Percentiles rank a stretch among this genome's conserved stretches.
Evolutionary conservation across 768 basidiomycete species (phyloP).

Genomic region (Collybia sordida): DNA sequence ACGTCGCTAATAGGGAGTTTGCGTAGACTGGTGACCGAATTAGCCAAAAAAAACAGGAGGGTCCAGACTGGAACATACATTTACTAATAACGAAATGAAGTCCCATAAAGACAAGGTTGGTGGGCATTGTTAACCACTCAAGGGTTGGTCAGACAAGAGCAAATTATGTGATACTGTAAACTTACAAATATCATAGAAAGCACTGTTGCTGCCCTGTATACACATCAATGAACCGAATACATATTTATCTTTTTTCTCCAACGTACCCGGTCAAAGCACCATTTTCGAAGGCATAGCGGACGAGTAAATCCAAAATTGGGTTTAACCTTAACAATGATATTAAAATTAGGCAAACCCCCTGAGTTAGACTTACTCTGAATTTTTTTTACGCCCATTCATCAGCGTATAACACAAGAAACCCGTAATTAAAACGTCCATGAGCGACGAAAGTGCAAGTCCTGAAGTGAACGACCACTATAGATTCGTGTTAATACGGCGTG

Average conservation of each 20-base stretch:
- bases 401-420: conserved; percentile 43
- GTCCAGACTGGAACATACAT: conserved; percentile 24
- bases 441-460: conserved; percentile 48
- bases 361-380: conserved; percentile 28
- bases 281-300: conserved; percentile 54
- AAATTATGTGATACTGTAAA: not conserved
- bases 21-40: conserved; percentile 38
- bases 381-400: conserved; percentile 34
- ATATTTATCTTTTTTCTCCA: not conserved
- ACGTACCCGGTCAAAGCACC: conserved; percentile 49
- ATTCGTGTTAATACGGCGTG: not conserved
- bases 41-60: not conserved
- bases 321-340: conserved; percentile 34
- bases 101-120: conserved; percentile 52
- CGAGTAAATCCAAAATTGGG: conserved; percentile 43
- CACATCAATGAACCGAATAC: not conserved
- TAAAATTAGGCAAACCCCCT: not conserved
- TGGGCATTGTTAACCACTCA: conserved; percentile 47
- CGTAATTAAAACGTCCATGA: conserved; percentile 51
- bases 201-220: conserved; percentile 37
- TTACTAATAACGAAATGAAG: conserved; percentile 55
- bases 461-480: conserved; percentile 49
- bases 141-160: not conserved
- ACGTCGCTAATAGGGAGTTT: conserved; percentile 51
- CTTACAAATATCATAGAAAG: conserved; percentile 48